Percentiles rank a stretch among this genome's conserved stretches.
These are phyloP conservation scores for Gastrolobium villosum DNA, from an alignment of 306 rosid species.

Conservation along the genomic window DNA sequence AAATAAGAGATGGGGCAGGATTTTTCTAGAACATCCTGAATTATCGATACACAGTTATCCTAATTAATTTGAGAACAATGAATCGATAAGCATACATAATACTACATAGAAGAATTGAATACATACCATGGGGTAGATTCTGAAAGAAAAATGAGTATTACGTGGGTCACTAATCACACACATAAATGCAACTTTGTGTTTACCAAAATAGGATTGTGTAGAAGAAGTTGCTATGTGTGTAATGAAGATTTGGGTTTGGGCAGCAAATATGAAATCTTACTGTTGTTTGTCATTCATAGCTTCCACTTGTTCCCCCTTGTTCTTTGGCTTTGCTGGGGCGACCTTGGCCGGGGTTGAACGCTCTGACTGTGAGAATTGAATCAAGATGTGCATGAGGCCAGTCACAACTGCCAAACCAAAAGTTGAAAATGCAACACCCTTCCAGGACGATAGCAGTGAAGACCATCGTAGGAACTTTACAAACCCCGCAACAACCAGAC, in stretches of 20 bases:
- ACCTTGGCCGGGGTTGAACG: conserved; percentile 83
- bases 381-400: conserved; percentile 82
- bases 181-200: conserved; percentile 20
- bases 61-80: conserved; percentile 50
- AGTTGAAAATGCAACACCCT: conserved; percentile 80
- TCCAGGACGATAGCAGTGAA: conserved; percentile 79
- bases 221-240: conserved; percentile 37
- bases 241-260: conserved; percentile 25
- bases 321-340: conserved; percentile 62
- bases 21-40: conserved; percentile 36
- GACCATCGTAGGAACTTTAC: conserved; percentile 79
- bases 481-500: conserved; percentile 67
- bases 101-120: conserved; percentile 39
- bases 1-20: conserved; percentile 9
- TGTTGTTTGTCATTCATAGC: conserved; percentile 59
- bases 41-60: conserved; percentile 47
- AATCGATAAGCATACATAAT: conserved; percentile 47
- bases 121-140: conserved; percentile 30
- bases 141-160: conserved; percentile 34
- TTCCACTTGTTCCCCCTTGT: conserved; percentile 47
- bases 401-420: conserved; percentile 70
- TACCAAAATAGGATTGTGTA: conserved; percentile 40
- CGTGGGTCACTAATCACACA: conserved; percentile 35
- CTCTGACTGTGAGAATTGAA: conserved; percentile 88
- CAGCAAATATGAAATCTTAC: conserved; percentile 52